phyloP scores from a whole-genome alignment of 2,329 filamentous ascomycete genomes.

The Hawksworthiomyces lignivorus region DNA sequence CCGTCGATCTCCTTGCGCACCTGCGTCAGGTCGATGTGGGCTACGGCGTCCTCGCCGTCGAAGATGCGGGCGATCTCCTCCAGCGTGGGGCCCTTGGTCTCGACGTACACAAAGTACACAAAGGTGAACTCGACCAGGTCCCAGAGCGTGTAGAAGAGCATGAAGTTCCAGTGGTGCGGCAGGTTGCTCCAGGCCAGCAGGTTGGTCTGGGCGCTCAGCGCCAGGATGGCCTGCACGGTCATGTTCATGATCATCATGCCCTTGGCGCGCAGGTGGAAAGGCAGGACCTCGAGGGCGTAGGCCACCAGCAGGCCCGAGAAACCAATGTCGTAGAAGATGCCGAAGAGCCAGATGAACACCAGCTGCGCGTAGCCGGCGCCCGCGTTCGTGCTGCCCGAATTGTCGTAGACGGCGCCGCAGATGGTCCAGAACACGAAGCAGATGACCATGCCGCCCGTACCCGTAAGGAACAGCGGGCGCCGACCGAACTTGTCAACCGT shows the following conservation, averaged over 20 bases:
- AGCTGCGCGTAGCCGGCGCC: slow-evolving; percentile 46
- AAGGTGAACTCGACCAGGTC: slow-evolving; percentile 52
- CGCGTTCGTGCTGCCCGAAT: slow-evolving; percentile 32
- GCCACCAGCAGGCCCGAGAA: slow-evolving; percentile 51
- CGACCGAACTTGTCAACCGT: slow-evolving; percentile 43
- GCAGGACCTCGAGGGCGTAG: slow-evolving; percentile 52
- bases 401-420: slow-evolving; percentile 43
- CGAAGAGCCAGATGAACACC: slow-evolving; percentile 52
- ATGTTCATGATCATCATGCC: slow-evolving; percentile 24
- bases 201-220: slow-evolving; percentile 47
- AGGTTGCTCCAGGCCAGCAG: slow-evolving; percentile 54
- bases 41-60: slow-evolving; percentile 54
- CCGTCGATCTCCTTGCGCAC: slow-evolving; percentile 42
- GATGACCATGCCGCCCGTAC: slow-evolving; percentile 38
- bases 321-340: slow-evolving; percentile 52
- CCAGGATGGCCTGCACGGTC: slow-evolving; percentile 15
- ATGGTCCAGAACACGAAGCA: slow-evolving; percentile 45
- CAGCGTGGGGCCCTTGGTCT: slow-evolving; percentile 63
- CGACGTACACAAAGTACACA: slow-evolving; percentile 60
- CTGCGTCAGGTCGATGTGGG: slow-evolving; percentile 45
- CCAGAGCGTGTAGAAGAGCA: slow-evolving; percentile 59
- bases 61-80: slow-evolving; percentile 66
- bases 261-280: slow-evolving; percentile 50
- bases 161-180: slow-evolving; percentile 56
- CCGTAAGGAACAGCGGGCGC: slow-evolving; percentile 44